Percentiles rank a stretch among this genome's conserved stretches.
phyloP scores from a whole-genome alignment of 1,284 basidiomycete species.

The Hemileia vastatrix region DNA sequence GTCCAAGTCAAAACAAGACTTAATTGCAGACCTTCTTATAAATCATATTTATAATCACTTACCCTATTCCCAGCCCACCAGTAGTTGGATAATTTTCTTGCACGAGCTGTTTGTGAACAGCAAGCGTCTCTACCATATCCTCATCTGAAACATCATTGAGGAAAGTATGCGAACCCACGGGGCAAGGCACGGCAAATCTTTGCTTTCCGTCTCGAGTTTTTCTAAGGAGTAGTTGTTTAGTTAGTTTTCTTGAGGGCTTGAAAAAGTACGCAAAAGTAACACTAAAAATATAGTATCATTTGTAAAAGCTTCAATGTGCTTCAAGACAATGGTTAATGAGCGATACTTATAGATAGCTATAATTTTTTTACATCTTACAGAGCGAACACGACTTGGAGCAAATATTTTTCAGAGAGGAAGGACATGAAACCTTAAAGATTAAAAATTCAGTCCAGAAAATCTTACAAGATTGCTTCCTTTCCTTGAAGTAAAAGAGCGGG shows the following conservation, averaged over 20 bases:
- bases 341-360: no score
- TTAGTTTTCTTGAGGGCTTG: neutral
- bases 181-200: slow-evolving; percentile 47
- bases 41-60: neutral
- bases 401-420: no score
- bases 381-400: no score
- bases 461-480: slow-evolving; percentile 46
- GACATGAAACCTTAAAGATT: no score
- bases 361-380: no score
- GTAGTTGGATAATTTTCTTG: slow-evolving; percentile 38
- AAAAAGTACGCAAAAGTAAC: no score
- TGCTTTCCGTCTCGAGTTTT: slow-evolving; percentile 49
- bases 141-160: slow-evolving; percentile 47
- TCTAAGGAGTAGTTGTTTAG: slow-evolving; percentile 24
- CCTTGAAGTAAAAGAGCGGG: slow-evolving; percentile 44
- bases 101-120: slow-evolving; percentile 47
- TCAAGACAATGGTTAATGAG: no score
- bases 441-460: no score
- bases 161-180: slow-evolving; percentile 47
- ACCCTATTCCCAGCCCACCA: slow-evolving; percentile 23
- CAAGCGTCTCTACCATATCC: slow-evolving; percentile 45
- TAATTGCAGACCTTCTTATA: neutral
- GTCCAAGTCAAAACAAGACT: neutral
- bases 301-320: no score
- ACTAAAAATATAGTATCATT: no score